A percentile compares a stretch with the other conserved stretches of the same genome.
Evolutionary conservation across 1,139 yeast genomes (phyloP).

Genomic region (Trichomonascaceae sp.): DNA sequence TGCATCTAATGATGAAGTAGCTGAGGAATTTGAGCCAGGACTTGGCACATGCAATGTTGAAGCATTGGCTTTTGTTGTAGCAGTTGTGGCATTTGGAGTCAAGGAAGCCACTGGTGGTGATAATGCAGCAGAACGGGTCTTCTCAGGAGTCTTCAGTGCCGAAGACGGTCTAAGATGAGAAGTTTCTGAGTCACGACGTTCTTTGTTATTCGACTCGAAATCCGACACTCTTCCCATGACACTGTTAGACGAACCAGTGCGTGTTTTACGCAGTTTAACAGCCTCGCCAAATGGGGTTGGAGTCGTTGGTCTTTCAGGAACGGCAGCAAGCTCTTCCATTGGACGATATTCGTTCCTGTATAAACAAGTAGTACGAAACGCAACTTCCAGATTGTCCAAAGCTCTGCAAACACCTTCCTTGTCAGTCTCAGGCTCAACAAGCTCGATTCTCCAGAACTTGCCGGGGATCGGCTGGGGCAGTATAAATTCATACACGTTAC

Average conservation of each 20-base stretch:
- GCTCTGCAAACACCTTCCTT: conserved; percentile 9
- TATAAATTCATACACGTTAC: conserved; percentile 48
- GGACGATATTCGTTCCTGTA: conserved; percentile 15
- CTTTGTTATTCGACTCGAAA: not conserved
- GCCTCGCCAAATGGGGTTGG: not conserved
- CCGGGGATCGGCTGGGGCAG: conserved; percentile 66
- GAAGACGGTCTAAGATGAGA: not conserved
- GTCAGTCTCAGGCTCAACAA: conserved; percentile 22
- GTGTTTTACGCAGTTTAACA: not conserved
- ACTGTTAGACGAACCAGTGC: not conserved
- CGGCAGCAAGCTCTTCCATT: not conserved
- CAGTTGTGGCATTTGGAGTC: conserved; percentile 6
- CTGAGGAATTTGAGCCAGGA: conserved; percentile 14
- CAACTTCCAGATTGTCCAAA: conserved; percentile 17
- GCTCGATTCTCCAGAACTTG: conserved; percentile 60
- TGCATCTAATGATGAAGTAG: conserved; percentile 27
- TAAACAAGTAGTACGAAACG: conserved; percentile 18
- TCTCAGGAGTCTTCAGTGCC: not conserved
- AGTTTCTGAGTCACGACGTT: no score
- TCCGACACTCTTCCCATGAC: not conserved
- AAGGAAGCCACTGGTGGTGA: conserved; percentile 8
- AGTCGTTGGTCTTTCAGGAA: conserved; percentile 3
- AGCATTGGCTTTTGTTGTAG: conserved; percentile 2
- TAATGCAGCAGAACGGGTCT: not conserved
- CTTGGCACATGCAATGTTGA: not conserved